Base-by-base conservation (phyloP, 495 filamentous ascomycete genomes). In the Astrothelium macrocarpum region DNA sequence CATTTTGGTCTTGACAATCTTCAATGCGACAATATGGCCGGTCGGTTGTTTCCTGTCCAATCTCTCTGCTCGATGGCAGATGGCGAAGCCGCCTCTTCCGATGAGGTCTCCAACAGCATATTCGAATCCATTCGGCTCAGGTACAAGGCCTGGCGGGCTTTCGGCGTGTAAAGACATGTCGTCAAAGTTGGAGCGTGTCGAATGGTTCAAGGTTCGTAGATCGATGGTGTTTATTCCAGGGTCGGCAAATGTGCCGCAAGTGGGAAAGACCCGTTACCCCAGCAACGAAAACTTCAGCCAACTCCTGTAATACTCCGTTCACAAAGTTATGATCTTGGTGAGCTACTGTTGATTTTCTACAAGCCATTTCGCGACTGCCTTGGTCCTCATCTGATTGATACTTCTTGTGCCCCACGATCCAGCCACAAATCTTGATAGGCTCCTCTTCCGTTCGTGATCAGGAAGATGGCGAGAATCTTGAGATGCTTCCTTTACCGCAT, bases 21-120 rank as follows among this genome's bases (percentile, higher is more conserved):
- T 96, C 75, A 96, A 81, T 1, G 91, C 91, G 68, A 85, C 90
- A 43, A 84, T 80, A 60, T 86, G 84, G 64, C 72, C 74, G n/a
- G 71, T 71, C 42, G 69, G 72, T 59, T 71, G 72, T 53, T 79
- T 82, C 53, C 82, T 84, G 7, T 84, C 82, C 26, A 81, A 74
- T 46, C 90, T 73, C 62, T 87, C 84, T 2, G 90, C 94, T 53
- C 87, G 79, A 66, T 88, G 94, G 74, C 94, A 97, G 31, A 96
- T 88, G 23, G 94, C 94, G 72, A 98, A 98, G 0, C 94, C 94
- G 53, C 94, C 94, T 76, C 94, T 96, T 0, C 94, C 94, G 49
- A 98, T 78, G 61, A 89, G 84, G 45, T 78, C 81, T n/a, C 93
- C 94, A 7, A 91, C 88, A 43, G 84, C 81, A 78, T 96, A 98